Evolutionary conservation across 768 basidiomycete genomes (phyloP), one percentile per base, ranked within the genome.

Genomic region (Cystofilobasidium ferigula): DNA sequence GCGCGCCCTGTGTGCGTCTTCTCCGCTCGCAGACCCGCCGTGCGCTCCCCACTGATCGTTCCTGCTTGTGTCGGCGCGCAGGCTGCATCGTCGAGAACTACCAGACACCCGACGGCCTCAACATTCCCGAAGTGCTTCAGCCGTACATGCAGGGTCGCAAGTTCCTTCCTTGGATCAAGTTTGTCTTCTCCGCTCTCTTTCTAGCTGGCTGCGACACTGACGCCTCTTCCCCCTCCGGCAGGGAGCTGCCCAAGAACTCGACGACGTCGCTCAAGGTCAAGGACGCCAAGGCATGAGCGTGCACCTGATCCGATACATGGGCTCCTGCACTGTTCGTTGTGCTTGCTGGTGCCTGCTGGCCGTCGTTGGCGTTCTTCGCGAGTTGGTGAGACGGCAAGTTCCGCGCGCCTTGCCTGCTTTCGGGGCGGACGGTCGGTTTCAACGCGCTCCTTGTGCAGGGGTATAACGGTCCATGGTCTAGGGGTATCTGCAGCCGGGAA

Each of bases 81-180:
- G 63, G 63, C 77, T 98, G 95, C 77, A 72, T 99, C 64, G 93
- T 91, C n/a, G 95, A 99, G 79, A 98, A 98, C 77, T 91, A 94
- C 75, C 95, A 99, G 78, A 97, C 92, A 0, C 81, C 87, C 0
- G 91, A 95, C 58, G 94, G 94, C 32, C 79, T 99, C 64, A 80
- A 84, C 60, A 85, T 99, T 72, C 95, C 95, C 20, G 86, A 92
- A 74, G 86, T 85, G 3, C 82, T 98, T 30, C 83, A 86, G 69
- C 91, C 91, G 60, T 98, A 97, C 77, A 92, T 99, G 92, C 87
- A 88, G 74, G 94, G 95, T 5, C 83, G 93, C 47, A 85, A 86
- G n/a, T 89, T 90, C 77, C 73, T 92, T 54, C 88, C 87, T 16
- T 80, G 75, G 80, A 84, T 85, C 58, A 89, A 86, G 73, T 63